Base-by-base conservation (phyloP, 148 eudicot species). In the Amaranthus hypochondriacus region DNA sequence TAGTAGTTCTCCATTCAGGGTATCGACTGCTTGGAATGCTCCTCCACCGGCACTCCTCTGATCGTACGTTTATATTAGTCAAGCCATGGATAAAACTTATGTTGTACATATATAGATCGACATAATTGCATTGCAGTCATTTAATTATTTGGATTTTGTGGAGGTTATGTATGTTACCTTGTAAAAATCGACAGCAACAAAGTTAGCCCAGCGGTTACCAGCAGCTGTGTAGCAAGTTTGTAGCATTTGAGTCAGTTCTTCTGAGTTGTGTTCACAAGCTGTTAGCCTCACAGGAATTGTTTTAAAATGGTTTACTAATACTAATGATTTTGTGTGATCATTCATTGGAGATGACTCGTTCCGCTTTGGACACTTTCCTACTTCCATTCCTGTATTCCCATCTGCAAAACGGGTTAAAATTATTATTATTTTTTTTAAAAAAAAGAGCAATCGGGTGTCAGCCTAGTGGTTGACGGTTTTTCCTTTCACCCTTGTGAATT, bases 21-120 rank as follows among this genome's bases (percentile, higher is more conserved):
- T 11, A 56, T 82, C 85, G 13, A 73, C 59, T 43, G 85, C 85
- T 69, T 79, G 56, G 53, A 79, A 79, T 5, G 66, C 80, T 4
- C 85, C 82, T 48, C 85, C 85, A 48, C 82, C 82, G 11, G 18
- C 55, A 60, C 85, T 82, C 63, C 82, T 82, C 85, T 82, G 78
- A 51, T 57, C 9, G 28, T 7, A 18, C 49, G 10, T 7, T 47
- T 65, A 0, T 13, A 48, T 3, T 5, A 8, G 55, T 66, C 54
- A 66, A 39, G 49, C 54, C 4, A 18, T 21, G 55, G 51, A 50
- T 28, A 28, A 58, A 55, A 48, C 3, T 6, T n/a, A 42, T 43
- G 14, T 13, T 57, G 14, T 39, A 56, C 18, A 58, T 68, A 58
- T 68, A 7, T 52, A 69, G 52, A 1, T 48, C n/a, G 9, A 3